A percentile compares a stretch with the other conserved stretches of the same genome.
Evolutionary conservation across 345 rosid genomes (phyloP).

Genomic region (Syzygium aqueum): DNA sequence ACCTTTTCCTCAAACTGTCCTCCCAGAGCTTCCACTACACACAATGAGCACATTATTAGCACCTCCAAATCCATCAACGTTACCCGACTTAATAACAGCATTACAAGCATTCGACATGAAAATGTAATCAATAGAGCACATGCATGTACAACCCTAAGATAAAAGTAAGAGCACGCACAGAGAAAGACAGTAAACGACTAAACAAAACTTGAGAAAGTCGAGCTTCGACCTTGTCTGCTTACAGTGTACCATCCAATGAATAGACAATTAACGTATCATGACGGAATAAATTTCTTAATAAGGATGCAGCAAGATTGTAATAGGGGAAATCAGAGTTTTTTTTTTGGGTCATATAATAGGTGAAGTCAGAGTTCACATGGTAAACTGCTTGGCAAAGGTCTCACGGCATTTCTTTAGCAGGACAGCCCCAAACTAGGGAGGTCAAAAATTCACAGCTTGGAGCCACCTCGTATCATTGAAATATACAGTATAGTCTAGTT

Average conservation of each 20-base stretch:
- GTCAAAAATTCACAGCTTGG: neutral
- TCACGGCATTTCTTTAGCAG: neutral
- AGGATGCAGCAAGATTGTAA: neutral
- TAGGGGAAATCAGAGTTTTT: neutral
- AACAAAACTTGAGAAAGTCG: neutral
- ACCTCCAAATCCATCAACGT: neutral
- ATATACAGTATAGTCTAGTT: neutral
- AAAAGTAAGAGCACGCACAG: neutral
- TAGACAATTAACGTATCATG: neutral
- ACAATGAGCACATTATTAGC: slow-evolving; percentile 1
- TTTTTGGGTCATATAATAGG: neutral
- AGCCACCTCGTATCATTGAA: neutral
- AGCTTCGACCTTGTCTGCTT: neutral
- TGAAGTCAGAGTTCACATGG: neutral
- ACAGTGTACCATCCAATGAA: neutral
- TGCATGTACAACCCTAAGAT: neutral
- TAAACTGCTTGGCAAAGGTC: neutral
- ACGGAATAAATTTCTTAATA: neutral
- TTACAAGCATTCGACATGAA: neutral
- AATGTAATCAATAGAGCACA: neutral
- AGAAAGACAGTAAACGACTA: neutral
- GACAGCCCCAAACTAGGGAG: neutral
- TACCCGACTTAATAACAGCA: neutral
- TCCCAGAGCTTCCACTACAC: slow-evolving; percentile 29
- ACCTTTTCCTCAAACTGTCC: slow-evolving; percentile 33